These are phyloP conservation scores for Geranomyces michiganensis DNA, from an alignment of 192 early-diverging fungal genomes.

Conservation along the genomic window DNA sequence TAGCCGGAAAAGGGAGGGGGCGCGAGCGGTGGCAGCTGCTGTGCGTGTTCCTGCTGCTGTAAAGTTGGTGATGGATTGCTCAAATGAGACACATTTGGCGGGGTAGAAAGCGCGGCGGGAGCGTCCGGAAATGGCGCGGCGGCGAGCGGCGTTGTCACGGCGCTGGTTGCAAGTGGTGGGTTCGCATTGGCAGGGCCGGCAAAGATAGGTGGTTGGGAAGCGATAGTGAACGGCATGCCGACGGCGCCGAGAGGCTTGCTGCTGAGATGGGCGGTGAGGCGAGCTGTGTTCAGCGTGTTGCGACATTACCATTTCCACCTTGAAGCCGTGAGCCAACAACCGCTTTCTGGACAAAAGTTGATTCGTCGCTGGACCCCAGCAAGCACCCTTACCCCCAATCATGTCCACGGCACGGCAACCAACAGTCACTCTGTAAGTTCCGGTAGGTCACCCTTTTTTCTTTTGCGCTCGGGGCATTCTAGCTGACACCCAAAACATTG, in stretches of 20 bases:
- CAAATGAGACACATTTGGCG: background rate
- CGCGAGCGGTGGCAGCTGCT: background rate
- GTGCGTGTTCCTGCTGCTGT: background rate
- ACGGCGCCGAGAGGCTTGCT: too few species aligned
- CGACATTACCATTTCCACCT: too few species aligned
- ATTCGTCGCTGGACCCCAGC: too few species aligned
- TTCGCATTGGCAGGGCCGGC: too few species aligned
- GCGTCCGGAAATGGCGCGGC: background rate
- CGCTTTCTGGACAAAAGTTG: too few species aligned
- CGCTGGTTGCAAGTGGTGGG: background rate
- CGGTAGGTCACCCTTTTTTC: background rate
- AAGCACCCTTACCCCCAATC: too few species aligned
- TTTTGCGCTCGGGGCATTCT: background rate
- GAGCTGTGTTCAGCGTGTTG: too few species aligned
- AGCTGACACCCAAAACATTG: background rate
- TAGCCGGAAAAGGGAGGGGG: constrained; percentile 9
- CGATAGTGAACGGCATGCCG: too few species aligned
- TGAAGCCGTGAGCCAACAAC: too few species aligned
- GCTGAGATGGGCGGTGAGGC: too few species aligned
- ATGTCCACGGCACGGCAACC: constrained; percentile 29
- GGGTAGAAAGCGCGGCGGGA: background rate
- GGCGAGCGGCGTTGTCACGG: background rate
- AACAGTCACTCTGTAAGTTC: constrained; percentile 25
- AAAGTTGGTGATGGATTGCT: background rate
- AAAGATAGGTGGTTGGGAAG: too few species aligned